A percentile compares a stretch with the other conserved stretches of the same genome.
These are phyloP conservation scores for Ceratonia siliqua DNA, from an alignment of 306 rosid species.

Conservation along the genomic window DNA sequence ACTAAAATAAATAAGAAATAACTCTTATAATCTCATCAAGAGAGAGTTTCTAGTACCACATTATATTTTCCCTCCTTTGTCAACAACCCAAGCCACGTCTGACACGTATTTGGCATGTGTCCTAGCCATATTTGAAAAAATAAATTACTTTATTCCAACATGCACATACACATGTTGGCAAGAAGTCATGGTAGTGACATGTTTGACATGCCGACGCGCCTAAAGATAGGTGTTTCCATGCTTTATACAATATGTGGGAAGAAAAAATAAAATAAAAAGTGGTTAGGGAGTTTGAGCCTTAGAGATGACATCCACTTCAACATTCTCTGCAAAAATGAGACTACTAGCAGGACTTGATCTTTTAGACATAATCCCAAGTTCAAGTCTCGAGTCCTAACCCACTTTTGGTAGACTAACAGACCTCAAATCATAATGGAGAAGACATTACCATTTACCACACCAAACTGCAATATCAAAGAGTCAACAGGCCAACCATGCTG, in stretches of 20 bases:
- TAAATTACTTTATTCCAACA: too few relatives aligned
- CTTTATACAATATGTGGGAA: conserved; percentile 20
- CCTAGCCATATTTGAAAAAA: too few relatives aligned
- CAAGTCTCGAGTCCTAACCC: not conserved
- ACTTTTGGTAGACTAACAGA: not conserved
- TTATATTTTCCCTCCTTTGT: too few relatives aligned
- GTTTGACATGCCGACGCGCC: too few relatives aligned
- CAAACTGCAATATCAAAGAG: conserved; percentile 4
- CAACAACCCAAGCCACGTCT: too few relatives aligned
- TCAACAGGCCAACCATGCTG: not conserved
- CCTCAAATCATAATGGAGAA: not conserved
- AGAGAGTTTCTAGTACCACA: too few relatives aligned
- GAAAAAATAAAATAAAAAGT: not conserved
- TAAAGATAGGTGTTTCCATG: too few relatives aligned
- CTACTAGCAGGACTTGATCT: not conserved
- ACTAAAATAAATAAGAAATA: too few relatives aligned
- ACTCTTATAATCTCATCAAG: too few relatives aligned
- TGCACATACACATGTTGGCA: too few relatives aligned
- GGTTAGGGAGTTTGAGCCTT: not conserved
- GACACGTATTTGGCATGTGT: too few relatives aligned
- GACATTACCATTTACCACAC: conserved; percentile 2
- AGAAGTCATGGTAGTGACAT: too few relatives aligned
- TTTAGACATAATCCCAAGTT: not conserved
- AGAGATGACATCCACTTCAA: conserved; percentile 5
- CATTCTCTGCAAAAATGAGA: not conserved